Evolutionary conservation across 2,329 filamentous ascomycete species (phyloP).

Genomic region (Aspergillus sp.): DNA sequence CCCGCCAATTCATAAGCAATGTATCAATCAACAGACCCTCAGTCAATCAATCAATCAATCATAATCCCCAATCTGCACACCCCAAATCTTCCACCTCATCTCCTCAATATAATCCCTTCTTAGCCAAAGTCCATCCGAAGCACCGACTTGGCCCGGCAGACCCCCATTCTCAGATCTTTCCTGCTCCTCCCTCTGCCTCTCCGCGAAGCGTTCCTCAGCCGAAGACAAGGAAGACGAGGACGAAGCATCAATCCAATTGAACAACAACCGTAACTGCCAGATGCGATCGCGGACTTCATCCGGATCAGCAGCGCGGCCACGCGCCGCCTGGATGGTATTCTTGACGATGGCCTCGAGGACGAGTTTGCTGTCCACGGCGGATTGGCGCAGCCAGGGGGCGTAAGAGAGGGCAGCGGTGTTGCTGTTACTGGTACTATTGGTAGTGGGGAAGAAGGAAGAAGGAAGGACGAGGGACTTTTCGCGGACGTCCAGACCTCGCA

Average conservation of each 20-base stretch:
- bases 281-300: constrained; percentile 58
- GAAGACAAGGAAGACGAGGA: neutral
- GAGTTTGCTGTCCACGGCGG: constrained; percentile 71
- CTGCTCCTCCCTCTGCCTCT: constrained; percentile 22
- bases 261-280: constrained; percentile 64
- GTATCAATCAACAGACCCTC: neutral
- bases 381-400: constrained; percentile 56
- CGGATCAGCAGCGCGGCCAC: constrained; percentile 32
- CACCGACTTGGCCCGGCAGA: constrained; percentile 7
- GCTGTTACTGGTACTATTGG: constrained; percentile 13
- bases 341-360: constrained; percentile 58
- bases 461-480: constrained; percentile 67
- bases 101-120: constrained; percentile 43
- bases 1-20: neutral
- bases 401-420: constrained; percentile 36
- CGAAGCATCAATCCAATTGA: constrained; percentile 63
- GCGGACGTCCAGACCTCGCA: constrained; percentile 60
- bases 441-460: constrained; percentile 38
- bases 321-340: constrained; percentile 34
- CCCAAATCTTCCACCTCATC: constrained; percentile 45
- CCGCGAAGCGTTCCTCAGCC: constrained; percentile 42
- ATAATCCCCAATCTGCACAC: constrained; percentile 32
- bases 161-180: neutral
- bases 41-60: neutral
- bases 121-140: constrained; percentile 39